phyloP scores from a whole-genome alignment of 1,139 yeast species.

The Magnusiomyces sp. region DNA sequence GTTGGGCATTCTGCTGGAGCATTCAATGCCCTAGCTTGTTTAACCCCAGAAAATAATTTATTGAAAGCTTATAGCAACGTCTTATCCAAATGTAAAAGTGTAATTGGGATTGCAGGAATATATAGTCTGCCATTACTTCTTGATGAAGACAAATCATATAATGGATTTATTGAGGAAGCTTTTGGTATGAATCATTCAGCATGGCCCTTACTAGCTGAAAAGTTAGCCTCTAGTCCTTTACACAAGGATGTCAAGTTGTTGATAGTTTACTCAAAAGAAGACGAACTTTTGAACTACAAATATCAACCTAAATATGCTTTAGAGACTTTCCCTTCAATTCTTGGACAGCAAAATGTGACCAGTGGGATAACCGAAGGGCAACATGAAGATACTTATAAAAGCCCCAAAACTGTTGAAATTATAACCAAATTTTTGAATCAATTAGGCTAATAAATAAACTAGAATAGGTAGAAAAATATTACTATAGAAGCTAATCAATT shows the following conservation, averaged over 20 bases:
- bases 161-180: slow-evolving; percentile 38
- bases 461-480: too few species aligned
- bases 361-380: slow-evolving; percentile 18
- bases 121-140: slow-evolving; percentile 38
- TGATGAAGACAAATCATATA: slow-evolving; percentile 40
- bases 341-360: slow-evolving; percentile 10
- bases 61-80: not conserved
- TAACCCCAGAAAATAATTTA: not conserved
- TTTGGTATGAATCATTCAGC: slow-evolving; percentile 29
- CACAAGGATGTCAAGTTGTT: slow-evolving; percentile 17
- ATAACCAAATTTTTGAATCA: slow-evolving; percentile 3
- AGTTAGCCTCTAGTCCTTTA: slow-evolving; percentile 2
- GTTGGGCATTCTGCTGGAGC: slow-evolving; percentile 86
- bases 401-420: slow-evolving; percentile 4
- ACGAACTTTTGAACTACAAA: slow-evolving; percentile 30
- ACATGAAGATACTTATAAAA: slow-evolving; percentile 7
- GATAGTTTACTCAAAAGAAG: slow-evolving; percentile 32
- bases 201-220: slow-evolving; percentile 8
- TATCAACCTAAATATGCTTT: slow-evolving; percentile 28
- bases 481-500: not conserved
- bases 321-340: slow-evolving; percentile 20
- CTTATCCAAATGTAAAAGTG: slow-evolving; percentile 17
- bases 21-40: slow-evolving; percentile 50
- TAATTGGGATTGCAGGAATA: slow-evolving; percentile 45
- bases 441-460: too few species aligned